Evolutionary conservation across 257 asterid genomes (phyloP), one percentile per base, ranked within the genome.

Genomic region (Dorcoceras hygrometricum): DNA sequence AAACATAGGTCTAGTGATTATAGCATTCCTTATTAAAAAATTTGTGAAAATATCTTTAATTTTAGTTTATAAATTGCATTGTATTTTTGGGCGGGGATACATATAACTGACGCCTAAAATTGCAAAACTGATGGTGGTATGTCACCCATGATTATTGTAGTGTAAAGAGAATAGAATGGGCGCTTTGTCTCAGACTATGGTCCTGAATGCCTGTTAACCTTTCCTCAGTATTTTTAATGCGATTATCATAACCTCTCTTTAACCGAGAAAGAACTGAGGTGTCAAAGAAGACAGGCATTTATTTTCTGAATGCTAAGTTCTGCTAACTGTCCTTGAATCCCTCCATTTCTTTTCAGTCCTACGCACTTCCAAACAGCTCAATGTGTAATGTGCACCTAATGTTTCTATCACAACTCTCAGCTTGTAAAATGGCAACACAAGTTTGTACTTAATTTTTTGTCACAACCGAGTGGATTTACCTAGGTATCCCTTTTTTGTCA

Each of bases 91-190:
- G 20, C 36, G 25, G 36, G 25, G 36, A 22, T 22, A 32, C 6
- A 0, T 12, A 20, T 25, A 22, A 20, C 67, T 22, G 51, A 61
- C 18, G 32, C 66, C 66, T 2, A 29, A 12, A 24, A 10, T 31
- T 19, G 18, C 50, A 46, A 28, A 28, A 48, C n/a, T 69, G 50
- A 46, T 48, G 23, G 51, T 48, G 53, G 66, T 66, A 11, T 29
- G 48, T 48, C 23, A 20, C 29, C 39, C 56, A 28, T 51, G 51
- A 27, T 54, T 57, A 23, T 14, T 9, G 29, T 67, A 25, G 39
- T 22, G 54, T 59, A 25, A 59, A 59, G 50, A 73, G 59, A 39
- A 16, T 19, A 8, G 39, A 32, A 32, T 20, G 56, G 34, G 24
- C 51, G 27, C 29, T n/a, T 61, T 57, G 62, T 1, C 59, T 53